Evolutionary conservation across 768 basidiomycete species (phyloP).

Genomic region (Agaricus sinodeliciosus): DNA sequence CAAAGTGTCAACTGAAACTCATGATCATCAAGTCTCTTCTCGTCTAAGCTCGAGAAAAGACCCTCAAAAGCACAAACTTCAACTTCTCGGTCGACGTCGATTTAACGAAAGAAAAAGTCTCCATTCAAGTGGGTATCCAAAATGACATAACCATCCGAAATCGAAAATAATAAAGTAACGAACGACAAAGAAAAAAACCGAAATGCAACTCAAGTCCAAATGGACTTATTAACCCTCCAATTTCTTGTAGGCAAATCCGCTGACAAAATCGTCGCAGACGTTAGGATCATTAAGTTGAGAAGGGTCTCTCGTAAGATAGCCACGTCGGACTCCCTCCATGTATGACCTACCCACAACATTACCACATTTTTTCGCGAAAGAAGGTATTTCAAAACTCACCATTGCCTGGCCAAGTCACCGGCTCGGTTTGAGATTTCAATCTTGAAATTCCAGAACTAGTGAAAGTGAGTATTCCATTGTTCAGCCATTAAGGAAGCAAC

Average conservation of each 20-base stretch:
- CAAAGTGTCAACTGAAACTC: too few relatives aligned
- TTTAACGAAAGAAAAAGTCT: too few relatives aligned
- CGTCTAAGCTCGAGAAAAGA: too few relatives aligned
- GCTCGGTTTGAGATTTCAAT: slow-evolving; percentile 48
- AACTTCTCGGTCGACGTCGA: too few relatives aligned
- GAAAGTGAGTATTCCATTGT: neutral
- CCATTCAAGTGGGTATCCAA: neutral
- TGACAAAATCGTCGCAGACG: slow-evolving; percentile 56
- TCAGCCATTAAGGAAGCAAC: slow-evolving; percentile 17
- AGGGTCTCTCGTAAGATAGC: slow-evolving; percentile 62
- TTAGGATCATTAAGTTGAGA: slow-evolving; percentile 44
- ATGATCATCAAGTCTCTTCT: too few relatives aligned
- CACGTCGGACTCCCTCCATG: slow-evolving; percentile 47
- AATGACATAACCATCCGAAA: neutral
- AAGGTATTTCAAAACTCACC: slow-evolving; percentile 34
- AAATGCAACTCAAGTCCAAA: too few relatives aligned
- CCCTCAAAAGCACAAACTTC: too few relatives aligned
- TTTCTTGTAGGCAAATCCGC: neutral
- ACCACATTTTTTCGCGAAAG: neutral
- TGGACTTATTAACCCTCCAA: too few relatives aligned
- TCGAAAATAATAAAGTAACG: slow-evolving; percentile 1
- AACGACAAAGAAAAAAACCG: neutral
- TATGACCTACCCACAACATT: slow-evolving; percentile 49
- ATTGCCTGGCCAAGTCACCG: slow-evolving; percentile 52
- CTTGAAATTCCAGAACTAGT: slow-evolving; percentile 65